Percentiles rank a stretch among this genome's conserved stretches.
Conservation (phyloP, 2,329 filamentous ascomycete species). For the Penicillium brasilianum region DNA sequence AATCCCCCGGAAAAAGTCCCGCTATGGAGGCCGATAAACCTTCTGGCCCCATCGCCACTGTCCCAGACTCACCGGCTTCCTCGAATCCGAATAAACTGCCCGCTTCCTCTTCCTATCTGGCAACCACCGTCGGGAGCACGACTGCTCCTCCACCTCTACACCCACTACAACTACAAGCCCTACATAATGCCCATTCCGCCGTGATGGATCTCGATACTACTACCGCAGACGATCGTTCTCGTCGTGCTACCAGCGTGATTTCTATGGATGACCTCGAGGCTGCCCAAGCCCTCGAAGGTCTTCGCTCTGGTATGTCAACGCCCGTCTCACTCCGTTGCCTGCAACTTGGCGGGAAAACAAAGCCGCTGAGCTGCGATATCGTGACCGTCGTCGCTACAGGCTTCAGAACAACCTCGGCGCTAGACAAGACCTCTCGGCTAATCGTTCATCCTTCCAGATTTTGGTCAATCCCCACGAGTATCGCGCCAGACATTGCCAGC, state of each 20-base stretch:
- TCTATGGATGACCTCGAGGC: conserved; percentile 61
- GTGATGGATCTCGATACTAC: conserved; percentile 49
- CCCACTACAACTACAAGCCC: not conserved
- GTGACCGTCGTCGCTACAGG: not conserved
- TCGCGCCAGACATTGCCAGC: conserved; percentile 43
- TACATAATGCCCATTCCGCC: conserved; percentile 35
- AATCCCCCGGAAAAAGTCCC: conserved; percentile 6
- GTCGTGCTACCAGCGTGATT: conserved; percentile 52
- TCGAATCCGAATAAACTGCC: conserved; percentile 12
- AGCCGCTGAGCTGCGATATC: not conserved
- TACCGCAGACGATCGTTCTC: conserved; percentile 46
- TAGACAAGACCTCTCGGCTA: conserved; percentile 12
- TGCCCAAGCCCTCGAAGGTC: conserved; percentile 75
- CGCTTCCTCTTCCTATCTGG: conserved; percentile 17
- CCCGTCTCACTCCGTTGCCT: not conserved
- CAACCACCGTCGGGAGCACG: not conserved
- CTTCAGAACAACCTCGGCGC: not conserved
- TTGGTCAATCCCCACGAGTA: conserved; percentile 66
- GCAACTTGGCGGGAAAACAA: not conserved
- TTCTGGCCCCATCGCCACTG: conserved; percentile 13
- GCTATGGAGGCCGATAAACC: conserved; percentile 20
- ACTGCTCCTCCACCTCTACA: conserved; percentile 20
- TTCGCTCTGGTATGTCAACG: conserved; percentile 67
- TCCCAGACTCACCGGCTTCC: conserved; percentile 3
- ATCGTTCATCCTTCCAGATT: conserved; percentile 56